Conservation (phyloP, 176 grass and related monocot species). For the Miscanthus lutarioriparius region DNA sequence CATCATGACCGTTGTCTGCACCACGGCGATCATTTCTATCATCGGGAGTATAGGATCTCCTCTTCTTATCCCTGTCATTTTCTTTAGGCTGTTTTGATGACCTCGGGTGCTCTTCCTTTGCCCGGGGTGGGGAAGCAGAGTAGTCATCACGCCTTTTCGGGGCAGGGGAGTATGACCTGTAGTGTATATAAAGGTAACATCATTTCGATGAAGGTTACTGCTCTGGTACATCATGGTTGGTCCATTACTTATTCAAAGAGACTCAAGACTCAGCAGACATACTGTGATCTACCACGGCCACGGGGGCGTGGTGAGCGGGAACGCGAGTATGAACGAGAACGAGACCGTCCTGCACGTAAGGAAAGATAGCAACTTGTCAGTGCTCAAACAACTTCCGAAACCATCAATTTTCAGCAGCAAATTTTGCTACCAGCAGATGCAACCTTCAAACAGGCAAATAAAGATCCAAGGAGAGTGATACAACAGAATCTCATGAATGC, state of each 20-base stretch:
- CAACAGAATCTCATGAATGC: background rate
- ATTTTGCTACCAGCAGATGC: background rate
- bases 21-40: conserved; percentile 35
- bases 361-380: conserved; percentile 14
- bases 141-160: conserved; percentile 51
- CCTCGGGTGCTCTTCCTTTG: conserved; percentile 42
- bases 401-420: background rate
- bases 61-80: conserved; percentile 36
- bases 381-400: background rate
- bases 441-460: background rate
- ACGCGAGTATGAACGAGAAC: conserved; percentile 56
- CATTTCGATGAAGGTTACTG: background rate
- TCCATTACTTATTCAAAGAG: background rate
- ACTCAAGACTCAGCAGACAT: background rate
- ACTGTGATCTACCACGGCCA: conserved; percentile 63
- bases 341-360: conserved; percentile 49
- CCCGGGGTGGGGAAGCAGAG: conserved; percentile 64
- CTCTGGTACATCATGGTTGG: background rate
- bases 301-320: conserved; percentile 60
- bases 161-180: conserved; percentile 77
- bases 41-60: conserved; percentile 43
- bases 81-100: conserved; percentile 45
- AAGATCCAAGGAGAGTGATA: background rate
- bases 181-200: background rate
- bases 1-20: conserved; percentile 41